phyloP scores from a whole-genome alignment of 1,284 basidiomycete genomes.

The Malassezia cuniculi region DNA sequence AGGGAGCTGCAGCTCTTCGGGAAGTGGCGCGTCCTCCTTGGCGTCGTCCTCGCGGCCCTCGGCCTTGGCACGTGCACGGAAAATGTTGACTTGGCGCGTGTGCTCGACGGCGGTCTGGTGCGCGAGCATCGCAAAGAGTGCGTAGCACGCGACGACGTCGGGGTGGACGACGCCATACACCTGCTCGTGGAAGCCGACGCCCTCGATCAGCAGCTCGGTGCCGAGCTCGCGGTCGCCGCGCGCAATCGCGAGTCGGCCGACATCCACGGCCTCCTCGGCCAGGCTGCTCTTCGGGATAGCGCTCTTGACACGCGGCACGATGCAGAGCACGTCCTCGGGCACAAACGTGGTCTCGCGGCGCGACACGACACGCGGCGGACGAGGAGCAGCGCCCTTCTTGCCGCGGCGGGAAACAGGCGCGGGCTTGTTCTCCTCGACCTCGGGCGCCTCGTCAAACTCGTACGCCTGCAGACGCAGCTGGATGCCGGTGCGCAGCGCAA shows the following conservation, averaged over 20 bases:
- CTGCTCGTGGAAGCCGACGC: constrained; percentile 51
- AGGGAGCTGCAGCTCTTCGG: constrained; percentile 14
- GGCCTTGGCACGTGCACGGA: constrained; percentile 23
- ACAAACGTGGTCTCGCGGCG: constrained; percentile 47
- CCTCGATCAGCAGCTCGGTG: constrained; percentile 51
- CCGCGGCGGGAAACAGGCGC: constrained; percentile 44
- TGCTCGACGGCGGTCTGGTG: constrained; percentile 37
- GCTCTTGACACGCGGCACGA: constrained; percentile 51
- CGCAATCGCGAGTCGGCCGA: constrained; percentile 49
- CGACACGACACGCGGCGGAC: constrained; percentile 4
- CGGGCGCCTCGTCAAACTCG: constrained; percentile 39
- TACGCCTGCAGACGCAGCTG: constrained; percentile 51
- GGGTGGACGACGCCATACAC: constrained; percentile 53
- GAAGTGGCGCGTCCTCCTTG: constrained; percentile 18
- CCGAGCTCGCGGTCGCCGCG: constrained; percentile 49
- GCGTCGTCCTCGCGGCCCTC: constrained; percentile 21
- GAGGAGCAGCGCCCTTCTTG: constrained; percentile 10
- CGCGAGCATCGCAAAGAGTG: constrained; percentile 49
- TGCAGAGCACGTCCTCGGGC: constrained; percentile 50
- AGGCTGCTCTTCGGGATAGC: constrained; percentile 49
- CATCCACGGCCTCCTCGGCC: constrained; percentile 52
- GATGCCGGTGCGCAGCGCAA: constrained; percentile 50
- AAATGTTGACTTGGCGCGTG: constrained; percentile 20
- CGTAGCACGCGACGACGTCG: constrained; percentile 51
- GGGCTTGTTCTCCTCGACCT: constrained; percentile 17